These are phyloP conservation scores for Candida neerlandica DNA, from an alignment of 1,139 yeast species.

Conservation along the genomic window DNA sequence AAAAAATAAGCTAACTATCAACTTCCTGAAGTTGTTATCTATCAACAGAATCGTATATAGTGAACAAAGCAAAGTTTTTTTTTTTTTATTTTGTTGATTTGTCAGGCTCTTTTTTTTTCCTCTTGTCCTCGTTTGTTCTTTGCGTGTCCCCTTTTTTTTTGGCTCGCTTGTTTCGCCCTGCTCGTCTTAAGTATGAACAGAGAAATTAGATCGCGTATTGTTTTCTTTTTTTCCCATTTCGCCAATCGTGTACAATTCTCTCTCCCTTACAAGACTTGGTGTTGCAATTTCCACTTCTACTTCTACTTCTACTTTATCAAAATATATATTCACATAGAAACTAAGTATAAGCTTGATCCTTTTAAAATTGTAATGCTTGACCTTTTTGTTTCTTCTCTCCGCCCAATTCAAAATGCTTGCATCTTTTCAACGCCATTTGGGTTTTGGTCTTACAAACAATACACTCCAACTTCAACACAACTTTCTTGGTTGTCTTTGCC, in stretches of 20 bases:
- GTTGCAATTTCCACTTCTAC: neutral
- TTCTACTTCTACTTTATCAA: neutral
- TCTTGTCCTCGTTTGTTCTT: neutral
- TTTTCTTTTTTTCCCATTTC: neutral
- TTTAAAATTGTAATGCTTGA: constrained; percentile 93
- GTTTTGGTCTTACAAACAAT: constrained; percentile 2
- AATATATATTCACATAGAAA: neutral
- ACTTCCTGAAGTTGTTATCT: neutral
- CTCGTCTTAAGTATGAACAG: neutral
- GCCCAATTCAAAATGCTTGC: constrained; percentile 3
- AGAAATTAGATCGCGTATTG: neutral
- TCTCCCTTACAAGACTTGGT: no score
- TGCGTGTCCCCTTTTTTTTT: constrained; percentile 1
- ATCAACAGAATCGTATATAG: neutral
- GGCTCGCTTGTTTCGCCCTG: neutral
- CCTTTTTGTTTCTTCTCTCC: constrained; percentile 40
- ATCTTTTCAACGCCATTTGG: constrained; percentile 1
- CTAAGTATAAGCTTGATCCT: constrained; percentile 7
- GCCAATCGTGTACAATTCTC: no score
- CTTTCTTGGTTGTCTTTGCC: constrained; percentile 2
- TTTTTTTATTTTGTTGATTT: constrained; percentile 2
- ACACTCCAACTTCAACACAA: constrained; percentile 3
- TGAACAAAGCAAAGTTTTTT: neutral
- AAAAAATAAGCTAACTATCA: neutral
- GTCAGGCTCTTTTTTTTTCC: neutral